Conservation (phyloP, 2,329 filamentous ascomycete species). For the Fusarium subglutinans region DNA sequence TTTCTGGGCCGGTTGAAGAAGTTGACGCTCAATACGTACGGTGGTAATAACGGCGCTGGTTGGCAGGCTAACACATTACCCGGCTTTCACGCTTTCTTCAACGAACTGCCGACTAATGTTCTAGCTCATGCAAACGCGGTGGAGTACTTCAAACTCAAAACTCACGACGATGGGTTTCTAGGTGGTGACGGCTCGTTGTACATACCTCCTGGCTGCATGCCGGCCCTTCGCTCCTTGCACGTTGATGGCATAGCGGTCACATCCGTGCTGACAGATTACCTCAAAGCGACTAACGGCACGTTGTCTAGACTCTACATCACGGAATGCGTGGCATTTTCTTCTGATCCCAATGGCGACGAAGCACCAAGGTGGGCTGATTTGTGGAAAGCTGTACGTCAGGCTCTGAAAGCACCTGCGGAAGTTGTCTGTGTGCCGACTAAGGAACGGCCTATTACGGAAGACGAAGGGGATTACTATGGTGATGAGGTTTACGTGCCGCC, state of each 20-base stretch:
- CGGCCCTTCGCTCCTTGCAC: neutral
- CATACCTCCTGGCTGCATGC: neutral
- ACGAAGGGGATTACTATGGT: neutral
- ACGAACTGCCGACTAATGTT: neutral
- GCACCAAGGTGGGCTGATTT: neutral
- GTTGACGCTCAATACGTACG: slow-evolving; percentile 6
- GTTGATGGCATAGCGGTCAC: neutral
- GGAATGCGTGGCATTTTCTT: neutral
- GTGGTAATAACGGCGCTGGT: neutral
- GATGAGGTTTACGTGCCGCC: neutral
- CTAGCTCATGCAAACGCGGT: neutral
- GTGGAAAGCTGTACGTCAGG: neutral
- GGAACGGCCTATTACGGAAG: neutral
- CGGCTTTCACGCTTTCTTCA: slow-evolving; percentile 11
- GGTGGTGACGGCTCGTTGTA: neutral
- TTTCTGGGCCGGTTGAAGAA: neutral
- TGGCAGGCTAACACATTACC: neutral
- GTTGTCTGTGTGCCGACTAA: neutral
- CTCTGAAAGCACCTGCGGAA: neutral
- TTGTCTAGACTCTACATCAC: neutral
- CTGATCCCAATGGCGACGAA: accelerated
- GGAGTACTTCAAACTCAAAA: neutral
- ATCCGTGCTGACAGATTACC: neutral
- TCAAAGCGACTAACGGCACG: neutral
- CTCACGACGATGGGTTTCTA: neutral